Conservation (phyloP, 257 asterid species). For the Parsonsia alboflavescens region DNA sequence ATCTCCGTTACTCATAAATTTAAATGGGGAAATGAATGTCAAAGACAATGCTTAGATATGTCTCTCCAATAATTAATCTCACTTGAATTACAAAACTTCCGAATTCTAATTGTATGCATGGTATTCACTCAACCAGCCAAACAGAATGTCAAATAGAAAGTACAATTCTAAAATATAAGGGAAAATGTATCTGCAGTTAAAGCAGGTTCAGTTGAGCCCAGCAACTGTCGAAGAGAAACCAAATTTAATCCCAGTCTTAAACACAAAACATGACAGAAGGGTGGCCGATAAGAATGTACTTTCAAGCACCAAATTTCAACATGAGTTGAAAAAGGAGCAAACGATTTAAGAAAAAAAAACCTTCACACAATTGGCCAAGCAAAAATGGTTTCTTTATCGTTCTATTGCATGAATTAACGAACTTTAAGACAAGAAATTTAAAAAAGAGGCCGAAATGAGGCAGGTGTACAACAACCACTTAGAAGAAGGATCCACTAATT, state of each 20-base stretch:
- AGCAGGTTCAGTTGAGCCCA: background rate
- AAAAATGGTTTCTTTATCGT: background rate
- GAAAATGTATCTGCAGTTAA: background rate
- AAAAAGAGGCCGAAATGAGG: background rate
- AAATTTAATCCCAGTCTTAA: background rate
- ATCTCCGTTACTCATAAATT: background rate
- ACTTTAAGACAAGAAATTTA: background rate
- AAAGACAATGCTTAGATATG: background rate
- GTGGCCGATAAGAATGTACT: background rate
- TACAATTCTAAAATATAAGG: background rate
- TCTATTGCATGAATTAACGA: background rate
- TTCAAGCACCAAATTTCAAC: background rate
- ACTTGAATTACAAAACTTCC: background rate
- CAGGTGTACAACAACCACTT: background rate
- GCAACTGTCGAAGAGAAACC: background rate
- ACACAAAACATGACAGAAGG: background rate
- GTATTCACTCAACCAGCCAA: background rate
- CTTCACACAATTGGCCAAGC: background rate
- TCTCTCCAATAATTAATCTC: background rate
- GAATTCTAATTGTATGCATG: background rate
- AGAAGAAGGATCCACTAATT: constrained; percentile 18
- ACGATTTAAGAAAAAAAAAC: background rate
- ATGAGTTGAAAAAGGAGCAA: background rate
- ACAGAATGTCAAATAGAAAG: background rate
- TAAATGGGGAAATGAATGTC: background rate